A percentile compares a stretch with the other conserved stretches of the same genome.
phyloP scores from a whole-genome alignment of 2,329 filamentous ascomycete genomes.

The Diaporthe helianthi region DNA sequence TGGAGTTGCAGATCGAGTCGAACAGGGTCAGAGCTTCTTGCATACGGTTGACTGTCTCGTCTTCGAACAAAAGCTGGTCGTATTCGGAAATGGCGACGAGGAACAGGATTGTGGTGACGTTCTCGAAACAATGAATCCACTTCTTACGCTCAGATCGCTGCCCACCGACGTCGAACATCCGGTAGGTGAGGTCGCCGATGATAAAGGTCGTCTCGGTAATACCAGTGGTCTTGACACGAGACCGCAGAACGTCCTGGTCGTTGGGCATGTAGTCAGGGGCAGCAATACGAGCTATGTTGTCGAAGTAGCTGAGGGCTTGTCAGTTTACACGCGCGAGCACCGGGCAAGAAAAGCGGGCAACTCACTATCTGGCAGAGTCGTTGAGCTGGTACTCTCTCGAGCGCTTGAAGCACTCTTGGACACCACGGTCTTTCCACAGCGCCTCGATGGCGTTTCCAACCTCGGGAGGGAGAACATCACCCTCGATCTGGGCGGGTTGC shows the following conservation, averaged over 20 bases:
- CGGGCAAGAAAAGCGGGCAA: slow-evolving; percentile 40
- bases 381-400: slow-evolving; percentile 96
- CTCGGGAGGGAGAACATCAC: slow-evolving; percentile 91
- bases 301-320: slow-evolving; percentile 79
- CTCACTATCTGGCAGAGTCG: slow-evolving; percentile 94
- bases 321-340: slow-evolving; percentile 39
- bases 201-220: slow-evolving; percentile 97
- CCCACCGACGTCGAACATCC: slow-evolving; percentile 97
- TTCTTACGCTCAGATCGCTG: slow-evolving; percentile 97
- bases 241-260: slow-evolving; percentile 92
- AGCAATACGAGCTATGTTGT: slow-evolving; percentile 90
- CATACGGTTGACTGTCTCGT: slow-evolving; percentile 96
- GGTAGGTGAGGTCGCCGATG: slow-evolving; percentile 91
- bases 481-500: slow-evolving; percentile 96
- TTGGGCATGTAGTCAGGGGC: slow-evolving; percentile 93
- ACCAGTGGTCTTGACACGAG: slow-evolving; percentile 97
- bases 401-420: slow-evolving; percentile 94
- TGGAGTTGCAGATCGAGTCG: slow-evolving; percentile 86
- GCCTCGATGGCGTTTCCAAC: slow-evolving; percentile 92
- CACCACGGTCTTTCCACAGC: slow-evolving; percentile 90
- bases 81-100: slow-evolving; percentile 97
- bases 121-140: slow-evolving; percentile 99
- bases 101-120: slow-evolving; percentile 96
- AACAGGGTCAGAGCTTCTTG: slow-evolving; percentile 87
- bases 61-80: slow-evolving; percentile 93